A percentile compares a stretch with the other conserved stretches of the same genome.
These are phyloP conservation scores for Diutina mesorugosa DNA, from an alignment of 1,139 yeast genomes.

Conservation along the genomic window DNA sequence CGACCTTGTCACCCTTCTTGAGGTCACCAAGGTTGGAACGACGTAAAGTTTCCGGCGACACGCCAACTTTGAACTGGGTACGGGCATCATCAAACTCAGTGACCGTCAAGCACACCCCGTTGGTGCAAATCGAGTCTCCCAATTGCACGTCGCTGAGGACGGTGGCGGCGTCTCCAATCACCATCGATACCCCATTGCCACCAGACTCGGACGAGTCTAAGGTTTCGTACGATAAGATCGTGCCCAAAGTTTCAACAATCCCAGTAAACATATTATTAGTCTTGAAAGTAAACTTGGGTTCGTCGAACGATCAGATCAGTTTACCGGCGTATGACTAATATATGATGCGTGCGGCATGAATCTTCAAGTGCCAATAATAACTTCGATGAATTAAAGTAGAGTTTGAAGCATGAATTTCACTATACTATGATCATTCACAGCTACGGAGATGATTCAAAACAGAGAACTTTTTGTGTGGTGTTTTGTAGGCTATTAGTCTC, in stretches of 20 bases:
- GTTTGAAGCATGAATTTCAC: too few relatives aligned
- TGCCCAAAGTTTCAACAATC: constrained; percentile 76
- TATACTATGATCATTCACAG: too few relatives aligned
- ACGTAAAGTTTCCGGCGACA: constrained; percentile 85
- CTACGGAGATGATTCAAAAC: too few relatives aligned
- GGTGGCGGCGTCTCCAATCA: constrained; percentile 46
- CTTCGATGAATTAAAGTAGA: too few relatives aligned
- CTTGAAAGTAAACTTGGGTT: background rate
- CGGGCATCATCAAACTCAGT: constrained; percentile 51
- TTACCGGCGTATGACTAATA: background rate
- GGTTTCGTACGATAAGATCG: constrained; percentile 32
- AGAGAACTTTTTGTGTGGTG: too few relatives aligned
- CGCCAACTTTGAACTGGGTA: constrained; percentile 67
- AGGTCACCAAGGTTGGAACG: constrained; percentile 64
- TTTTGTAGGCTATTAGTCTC: too few relatives aligned
- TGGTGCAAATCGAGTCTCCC: constrained; percentile 87
- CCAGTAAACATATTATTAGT: constrained; percentile 72
- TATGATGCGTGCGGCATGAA: background rate
- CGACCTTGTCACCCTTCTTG: constrained; percentile 48
- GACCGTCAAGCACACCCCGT: constrained; percentile 92
- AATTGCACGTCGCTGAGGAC: constrained; percentile 72
- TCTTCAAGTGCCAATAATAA: background rate
- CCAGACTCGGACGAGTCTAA: constrained; percentile 48
- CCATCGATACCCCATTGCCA: constrained; percentile 68
- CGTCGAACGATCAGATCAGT: background rate